phyloP scores from a whole-genome alignment of 2,329 filamentous ascomycete genomes.

The Xylariaceae sp. region DNA sequence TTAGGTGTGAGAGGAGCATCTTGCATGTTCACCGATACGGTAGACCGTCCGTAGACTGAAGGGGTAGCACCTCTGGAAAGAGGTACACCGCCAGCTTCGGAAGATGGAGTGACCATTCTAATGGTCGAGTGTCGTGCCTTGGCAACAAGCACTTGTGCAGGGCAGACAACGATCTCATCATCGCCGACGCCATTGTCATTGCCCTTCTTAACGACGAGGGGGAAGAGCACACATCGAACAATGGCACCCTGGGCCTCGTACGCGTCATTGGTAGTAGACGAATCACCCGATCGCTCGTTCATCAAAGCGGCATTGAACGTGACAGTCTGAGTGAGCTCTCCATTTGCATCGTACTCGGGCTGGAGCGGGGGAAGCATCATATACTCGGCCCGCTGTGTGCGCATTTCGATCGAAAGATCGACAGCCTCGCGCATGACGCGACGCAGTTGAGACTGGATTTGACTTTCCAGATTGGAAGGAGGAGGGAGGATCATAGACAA shows the following conservation, averaged over 20 bases:
- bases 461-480: conserved; percentile 71
- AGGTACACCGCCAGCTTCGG: conserved; percentile 48
- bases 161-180: conserved; percentile 92
- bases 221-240: conserved; percentile 91
- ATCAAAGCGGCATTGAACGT: conserved; percentile 90
- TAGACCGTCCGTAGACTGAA: conserved; percentile 16
- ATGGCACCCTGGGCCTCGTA: conserved; percentile 72
- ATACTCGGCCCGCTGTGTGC: conserved; percentile 92
- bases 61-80: conserved; percentile 30
- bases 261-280: conserved; percentile 65
- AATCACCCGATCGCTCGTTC: conserved; percentile 79
- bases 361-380: conserved; percentile 96
- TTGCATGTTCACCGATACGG: conserved; percentile 14
- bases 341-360: conserved; percentile 90
- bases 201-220: conserved; percentile 92
- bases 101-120: conserved; percentile 44
- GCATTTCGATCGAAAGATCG: conserved; percentile 92
- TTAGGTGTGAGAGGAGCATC: conserved; percentile 18
- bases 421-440: conserved; percentile 88
- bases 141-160: conserved; percentile 86
- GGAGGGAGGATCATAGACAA: conserved; percentile 82
- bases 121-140: conserved; percentile 36
- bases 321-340: conserved; percentile 82
- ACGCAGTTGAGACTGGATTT: conserved; percentile 79
- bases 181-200: conserved; percentile 83